These are phyloP conservation scores for Arachnomyces sp. DNA, from an alignment of 2,329 filamentous ascomycete genomes.

Conservation along the genomic window DNA sequence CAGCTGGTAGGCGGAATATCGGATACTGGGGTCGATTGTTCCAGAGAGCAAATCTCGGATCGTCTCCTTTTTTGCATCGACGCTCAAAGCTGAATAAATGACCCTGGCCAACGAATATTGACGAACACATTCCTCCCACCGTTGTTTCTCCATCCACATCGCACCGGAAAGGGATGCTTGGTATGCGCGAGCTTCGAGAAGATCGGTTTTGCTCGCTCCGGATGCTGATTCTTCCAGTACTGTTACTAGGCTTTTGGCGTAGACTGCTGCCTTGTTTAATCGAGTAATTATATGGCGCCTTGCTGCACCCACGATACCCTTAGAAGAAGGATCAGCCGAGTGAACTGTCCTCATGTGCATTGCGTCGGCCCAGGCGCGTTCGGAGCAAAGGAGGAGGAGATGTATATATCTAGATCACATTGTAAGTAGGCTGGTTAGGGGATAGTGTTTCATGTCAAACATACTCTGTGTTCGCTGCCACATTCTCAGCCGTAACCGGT, in stretches of 20 bases:
- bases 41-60: constrained; percentile 79
- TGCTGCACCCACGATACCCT: constrained; percentile 68
- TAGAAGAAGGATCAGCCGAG: constrained; percentile 61
- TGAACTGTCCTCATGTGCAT: constrained; percentile 88
- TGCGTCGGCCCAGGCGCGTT: constrained; percentile 89
- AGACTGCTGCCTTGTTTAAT: constrained; percentile 66
- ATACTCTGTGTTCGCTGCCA: constrained; percentile 69
- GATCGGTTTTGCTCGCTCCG: constrained; percentile 59
- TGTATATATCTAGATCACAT: constrained; percentile 54
- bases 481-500: constrained; percentile 63
- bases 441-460: constrained; percentile 19
- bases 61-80: constrained; percentile 58
- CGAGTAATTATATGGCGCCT: constrained; percentile 84
- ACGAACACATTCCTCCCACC: constrained; percentile 69
- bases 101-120: constrained; percentile 69
- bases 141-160: constrained; percentile 76
- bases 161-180: constrained; percentile 66
- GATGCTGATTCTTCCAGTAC: constrained; percentile 57
- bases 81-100: constrained; percentile 68
- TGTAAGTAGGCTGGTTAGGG: constrained; percentile 11
- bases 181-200: constrained; percentile 83
- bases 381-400: constrained; percentile 74
- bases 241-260: constrained; percentile 59
- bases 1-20: constrained; percentile 88
- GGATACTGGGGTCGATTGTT: constrained; percentile 85